Evolutionary conservation across 306 rosid genomes (phyloP), one percentile per base, ranked within the genome.

Genomic region (Vigna trinervia): DNA sequence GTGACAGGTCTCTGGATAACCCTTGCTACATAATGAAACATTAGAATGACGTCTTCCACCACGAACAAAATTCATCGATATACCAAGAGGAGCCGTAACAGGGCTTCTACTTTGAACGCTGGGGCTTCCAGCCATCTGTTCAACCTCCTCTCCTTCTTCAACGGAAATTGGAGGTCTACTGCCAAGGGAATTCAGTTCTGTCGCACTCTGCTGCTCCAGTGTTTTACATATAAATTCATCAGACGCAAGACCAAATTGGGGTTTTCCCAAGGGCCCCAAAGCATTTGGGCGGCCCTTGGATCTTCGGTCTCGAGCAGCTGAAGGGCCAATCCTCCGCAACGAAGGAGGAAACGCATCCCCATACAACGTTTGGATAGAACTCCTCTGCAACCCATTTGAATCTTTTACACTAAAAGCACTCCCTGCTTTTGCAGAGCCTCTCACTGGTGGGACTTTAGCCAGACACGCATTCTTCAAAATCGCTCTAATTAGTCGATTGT

Each of bases 81-180:
- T 75, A 65, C 99, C 99, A 58, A 96, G 85, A n/a, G 99, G 99
- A 78, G 99, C 99, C 14, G 92, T 91, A 43, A 96, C 98, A 0
- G 98, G 96, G 84, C 98, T 96, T 79, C 92, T 86, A 69, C 97
- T 92, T 51, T 96, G 96, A 69, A 91, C 89, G 75, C 97, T 79
- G 1, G 99, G 97, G 82, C 97, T 96, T 80, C 89, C 94, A 20
- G 96, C 86, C 57, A 69, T 78, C 86, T 96, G 98, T 82, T 92
- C 98, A 58, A 96, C 99, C 89, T 96, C 99, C 81, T 96, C 99
- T 12, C 99, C 99, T 22, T 96, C 99, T 88, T 96, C 99, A 53
- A 96, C 99, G 4, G 98, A 96, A 43, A 86, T 83, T 0, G 99
- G 99, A 73, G 99, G 98, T 69, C 97, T 89, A 75, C 99, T 92